Evolutionary conservation across 2,329 filamentous ascomycete species (phyloP).

Genomic region (Trichophyton benhamiae): DNA sequence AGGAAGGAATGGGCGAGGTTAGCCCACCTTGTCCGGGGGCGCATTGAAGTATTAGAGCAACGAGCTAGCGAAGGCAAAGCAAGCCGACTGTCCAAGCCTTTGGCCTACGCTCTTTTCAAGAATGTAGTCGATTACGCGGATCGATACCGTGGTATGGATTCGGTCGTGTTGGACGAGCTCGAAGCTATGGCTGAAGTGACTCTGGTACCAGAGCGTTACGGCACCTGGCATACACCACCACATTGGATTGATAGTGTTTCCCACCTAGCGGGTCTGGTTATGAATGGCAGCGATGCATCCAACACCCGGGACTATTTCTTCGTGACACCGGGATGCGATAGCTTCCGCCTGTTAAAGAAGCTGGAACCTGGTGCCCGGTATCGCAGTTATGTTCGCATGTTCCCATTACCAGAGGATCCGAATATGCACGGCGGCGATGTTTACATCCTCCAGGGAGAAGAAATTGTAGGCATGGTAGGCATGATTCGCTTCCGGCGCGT

Average conservation of each 20-base stretch:
- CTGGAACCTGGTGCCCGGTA: neutral
- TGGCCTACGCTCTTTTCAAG: constrained; percentile 29
- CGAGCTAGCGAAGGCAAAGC: constrained; percentile 18
- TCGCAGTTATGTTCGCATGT: constrained; percentile 5
- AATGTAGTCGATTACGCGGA: constrained; percentile 25
- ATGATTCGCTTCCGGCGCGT: constrained; percentile 8
- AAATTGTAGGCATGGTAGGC: constrained; percentile 20
- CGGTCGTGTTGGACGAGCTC: constrained; percentile 27
- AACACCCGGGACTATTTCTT: constrained; percentile 21
- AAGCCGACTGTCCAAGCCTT: constrained; percentile 22
- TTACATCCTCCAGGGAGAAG: constrained; percentile 17
- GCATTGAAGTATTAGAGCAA: constrained; percentile 17
- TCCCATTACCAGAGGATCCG: constrained; percentile 10
- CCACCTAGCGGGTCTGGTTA: constrained; percentile 28
- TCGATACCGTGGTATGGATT: constrained; percentile 26
- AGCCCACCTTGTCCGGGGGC: neutral
- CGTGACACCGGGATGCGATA: constrained; percentile 26
- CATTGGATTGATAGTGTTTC: constrained; percentile 25
- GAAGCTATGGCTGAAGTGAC: constrained; percentile 27
- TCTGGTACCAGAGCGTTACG: constrained; percentile 14
- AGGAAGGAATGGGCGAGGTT: constrained; percentile 17
- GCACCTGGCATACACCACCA: constrained; percentile 18
- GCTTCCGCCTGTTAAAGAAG: constrained; percentile 16
- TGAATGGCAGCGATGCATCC: constrained; percentile 24
- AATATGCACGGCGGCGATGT: constrained; percentile 19